Evolutionary conservation across 2,329 filamentous ascomycete species (phyloP).

Genomic region (Periconia digitata): DNA sequence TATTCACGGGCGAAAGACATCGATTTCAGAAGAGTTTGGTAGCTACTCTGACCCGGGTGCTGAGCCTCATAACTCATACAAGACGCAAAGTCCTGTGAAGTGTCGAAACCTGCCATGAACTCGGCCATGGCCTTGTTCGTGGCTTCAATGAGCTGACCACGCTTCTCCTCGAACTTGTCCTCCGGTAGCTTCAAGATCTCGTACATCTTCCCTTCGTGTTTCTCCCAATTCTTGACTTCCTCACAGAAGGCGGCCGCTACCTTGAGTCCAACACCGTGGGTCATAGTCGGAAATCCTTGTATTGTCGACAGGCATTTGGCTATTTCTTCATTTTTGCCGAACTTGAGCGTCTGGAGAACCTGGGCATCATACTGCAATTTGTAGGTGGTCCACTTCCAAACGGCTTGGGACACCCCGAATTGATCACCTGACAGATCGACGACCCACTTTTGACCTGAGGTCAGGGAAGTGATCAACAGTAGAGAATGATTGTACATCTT

Average conservation of each 20-base stretch:
- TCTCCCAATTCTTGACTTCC: neutral
- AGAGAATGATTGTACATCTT: neutral
- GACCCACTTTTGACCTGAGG: neutral
- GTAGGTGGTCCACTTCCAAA: neutral
- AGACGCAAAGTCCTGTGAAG: no score
- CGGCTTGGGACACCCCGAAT: neutral
- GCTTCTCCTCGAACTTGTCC: neutral
- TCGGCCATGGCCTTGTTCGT: neutral
- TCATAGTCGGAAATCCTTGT: neutral
- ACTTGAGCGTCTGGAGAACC: neutral
- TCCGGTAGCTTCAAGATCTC: neutral
- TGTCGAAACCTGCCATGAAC: neutral
- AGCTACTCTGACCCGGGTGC: no score
- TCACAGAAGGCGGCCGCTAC: neutral
- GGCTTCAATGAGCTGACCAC: neutral
- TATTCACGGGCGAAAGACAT: no score
- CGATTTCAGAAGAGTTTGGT: no score
- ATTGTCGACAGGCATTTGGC: neutral
- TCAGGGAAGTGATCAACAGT: neutral
- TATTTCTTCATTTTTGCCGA: neutral
- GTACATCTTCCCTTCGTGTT: neutral
- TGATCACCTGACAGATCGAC: neutral
- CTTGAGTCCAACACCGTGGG: neutral
- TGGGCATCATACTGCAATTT: neutral
- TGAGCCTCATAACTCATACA: no score